A percentile compares a stretch with the other conserved stretches of the same genome.
These are phyloP conservation scores for Metahyphopichia silvanorum DNA, from an alignment of 805 yeast species.

Conservation along the genomic window DNA sequence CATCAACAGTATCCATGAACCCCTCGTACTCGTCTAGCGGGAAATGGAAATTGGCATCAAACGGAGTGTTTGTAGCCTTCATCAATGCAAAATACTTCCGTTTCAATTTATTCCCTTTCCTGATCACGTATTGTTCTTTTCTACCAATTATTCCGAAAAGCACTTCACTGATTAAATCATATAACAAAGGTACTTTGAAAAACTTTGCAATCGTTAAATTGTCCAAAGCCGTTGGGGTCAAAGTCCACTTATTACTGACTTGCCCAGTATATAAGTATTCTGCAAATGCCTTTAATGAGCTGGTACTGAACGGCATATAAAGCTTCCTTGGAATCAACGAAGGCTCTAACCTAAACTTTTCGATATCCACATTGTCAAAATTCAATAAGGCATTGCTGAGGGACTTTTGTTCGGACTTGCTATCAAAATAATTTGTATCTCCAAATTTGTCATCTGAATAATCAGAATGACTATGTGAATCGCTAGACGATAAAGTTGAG, in stretches of 20 bases:
- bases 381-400: slow-evolving; percentile 22
- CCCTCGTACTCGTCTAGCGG: slow-evolving; percentile 52
- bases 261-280: slow-evolving; percentile 80
- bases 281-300: slow-evolving; percentile 60
- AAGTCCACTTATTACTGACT: slow-evolving; percentile 70
- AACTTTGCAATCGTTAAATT: slow-evolving; percentile 59
- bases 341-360: slow-evolving; percentile 49
- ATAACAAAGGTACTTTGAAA: slow-evolving; percentile 66
- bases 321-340: slow-evolving; percentile 63
- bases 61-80: slow-evolving; percentile 17
- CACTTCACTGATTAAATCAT: slow-evolving; percentile 66
- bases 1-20: slow-evolving; percentile 58
- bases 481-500: slow-evolving; percentile 5
- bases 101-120: slow-evolving; percentile 37
- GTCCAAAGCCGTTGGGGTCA: slow-evolving; percentile 67
- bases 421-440: neutral
- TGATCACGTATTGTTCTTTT: slow-evolving; percentile 53
- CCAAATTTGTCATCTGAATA: slow-evolving; percentile 2
- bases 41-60: slow-evolving; percentile 23
- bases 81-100: slow-evolving; percentile 21
- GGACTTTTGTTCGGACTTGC: neutral
- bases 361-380: slow-evolving; percentile 29
- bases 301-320: slow-evolving; percentile 64
- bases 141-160: slow-evolving; percentile 67
- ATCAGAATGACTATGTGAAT: slow-evolving; percentile 3